Evolutionary conservation across 768 basidiomycete genomes (phyloP).

Genomic region (Zangia roseola): DNA sequence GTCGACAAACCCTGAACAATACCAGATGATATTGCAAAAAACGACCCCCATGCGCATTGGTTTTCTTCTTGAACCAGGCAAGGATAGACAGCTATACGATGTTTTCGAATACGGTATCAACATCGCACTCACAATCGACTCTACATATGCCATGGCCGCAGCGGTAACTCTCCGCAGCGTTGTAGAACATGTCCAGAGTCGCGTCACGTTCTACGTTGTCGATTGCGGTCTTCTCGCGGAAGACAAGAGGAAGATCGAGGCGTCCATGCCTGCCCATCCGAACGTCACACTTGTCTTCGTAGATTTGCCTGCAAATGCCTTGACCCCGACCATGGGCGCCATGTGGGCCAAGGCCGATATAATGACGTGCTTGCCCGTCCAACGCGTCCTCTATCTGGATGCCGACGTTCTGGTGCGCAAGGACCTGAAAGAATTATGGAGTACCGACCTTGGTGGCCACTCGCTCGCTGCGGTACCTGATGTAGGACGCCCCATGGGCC

Average conservation of each 20-base stretch:
- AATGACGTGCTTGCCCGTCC: constrained; percentile 44
- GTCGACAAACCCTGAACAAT: constrained; percentile 35
- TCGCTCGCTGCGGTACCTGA: constrained; percentile 46
- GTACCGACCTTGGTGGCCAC: constrained; percentile 41
- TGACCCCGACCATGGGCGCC: constrained; percentile 28
- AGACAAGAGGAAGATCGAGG: constrained; percentile 34
- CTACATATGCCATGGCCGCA: constrained; percentile 46
- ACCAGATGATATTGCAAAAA: constrained; percentile 57
- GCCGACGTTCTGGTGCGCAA: constrained; percentile 48
- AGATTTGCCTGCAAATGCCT: constrained; percentile 30
- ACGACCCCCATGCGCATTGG: constrained; percentile 52
- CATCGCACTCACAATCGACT: constrained; percentile 43
- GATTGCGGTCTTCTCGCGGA: constrained; percentile 43
- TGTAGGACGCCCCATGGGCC: constrained; percentile 50
- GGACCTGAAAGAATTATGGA: constrained; percentile 44
- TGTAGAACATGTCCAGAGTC: constrained; percentile 33
- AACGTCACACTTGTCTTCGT: constrained; percentile 46
- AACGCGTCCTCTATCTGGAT: constrained; percentile 52
- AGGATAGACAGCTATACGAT: constrained; percentile 1
- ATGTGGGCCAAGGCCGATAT: constrained; percentile 55
- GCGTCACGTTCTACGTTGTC: constrained; percentile 49
- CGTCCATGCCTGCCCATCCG: constrained; percentile 25
- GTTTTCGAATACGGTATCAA: constrained; percentile 48
- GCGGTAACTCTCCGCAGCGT: constrained; percentile 48
- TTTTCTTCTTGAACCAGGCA: constrained; percentile 31